phyloP scores from a whole-genome alignment of 805 yeast species.

The Ogataea zsoltii region DNA sequence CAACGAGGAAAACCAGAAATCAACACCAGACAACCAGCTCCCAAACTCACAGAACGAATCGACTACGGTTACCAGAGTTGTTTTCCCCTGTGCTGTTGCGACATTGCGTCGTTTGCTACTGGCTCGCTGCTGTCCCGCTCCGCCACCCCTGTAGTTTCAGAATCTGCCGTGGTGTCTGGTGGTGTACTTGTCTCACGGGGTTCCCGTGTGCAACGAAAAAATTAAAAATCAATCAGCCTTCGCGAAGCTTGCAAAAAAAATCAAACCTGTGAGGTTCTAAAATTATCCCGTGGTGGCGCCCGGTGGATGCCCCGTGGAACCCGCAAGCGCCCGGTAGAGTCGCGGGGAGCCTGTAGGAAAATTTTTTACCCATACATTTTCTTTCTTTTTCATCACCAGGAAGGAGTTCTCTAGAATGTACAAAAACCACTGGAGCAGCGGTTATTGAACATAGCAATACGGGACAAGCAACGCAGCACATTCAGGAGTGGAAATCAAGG shows the following conservation, averaged over 20 bases:
- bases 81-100: not conserved
- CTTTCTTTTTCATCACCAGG: constrained; percentile 9
- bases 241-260: not conserved
- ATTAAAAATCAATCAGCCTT: not conserved
- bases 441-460: constrained; percentile 1
- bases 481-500: not conserved
- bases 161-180: constrained; percentile 7
- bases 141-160: constrained; percentile 6
- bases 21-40: no score
- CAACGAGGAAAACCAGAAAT: no score
- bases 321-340: not conserved
- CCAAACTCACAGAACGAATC: no score
- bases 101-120: no score
- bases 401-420: constrained; percentile 8
- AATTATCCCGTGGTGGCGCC: not conserved
- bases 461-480: not conserved
- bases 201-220: not conserved
- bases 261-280: constrained; percentile 3
- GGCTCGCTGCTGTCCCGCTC: not conserved
- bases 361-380: constrained; percentile 9
- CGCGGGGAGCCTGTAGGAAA: constrained; percentile 8
- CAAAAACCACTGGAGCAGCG: not conserved
- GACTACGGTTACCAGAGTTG: not conserved
- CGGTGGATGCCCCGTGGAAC: not conserved
- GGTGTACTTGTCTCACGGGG: not conserved